Conservation (phyloP, 164 flowering plant species). For the Macadamia integrifolia region DNA sequence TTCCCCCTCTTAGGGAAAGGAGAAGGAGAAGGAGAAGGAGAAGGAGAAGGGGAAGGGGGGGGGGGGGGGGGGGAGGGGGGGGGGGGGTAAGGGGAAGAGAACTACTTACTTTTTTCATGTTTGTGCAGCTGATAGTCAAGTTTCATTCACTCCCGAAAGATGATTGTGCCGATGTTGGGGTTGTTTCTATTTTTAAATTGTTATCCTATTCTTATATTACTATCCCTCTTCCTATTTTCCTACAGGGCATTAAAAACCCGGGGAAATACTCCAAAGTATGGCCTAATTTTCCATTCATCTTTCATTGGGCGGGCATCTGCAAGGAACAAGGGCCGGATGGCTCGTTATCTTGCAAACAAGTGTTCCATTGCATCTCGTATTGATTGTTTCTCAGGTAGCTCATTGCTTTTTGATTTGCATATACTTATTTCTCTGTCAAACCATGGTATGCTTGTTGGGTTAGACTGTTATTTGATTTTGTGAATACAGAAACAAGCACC, state of each 20-base stretch:
- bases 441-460: neutral
- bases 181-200: no score
- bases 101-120: no score
- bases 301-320: slow-evolving; percentile 97
- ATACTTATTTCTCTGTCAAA: neutral
- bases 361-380: slow-evolving; percentile 97
- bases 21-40: no score
- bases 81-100: no score
- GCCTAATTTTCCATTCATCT: slow-evolving; percentile 93
- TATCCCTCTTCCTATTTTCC: neutral
- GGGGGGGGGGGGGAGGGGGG: no score
- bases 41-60: no score
- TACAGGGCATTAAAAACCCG: slow-evolving; percentile 88
- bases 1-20: no score
- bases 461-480: neutral
- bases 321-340: slow-evolving; percentile 89
- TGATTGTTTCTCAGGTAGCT: slow-evolving; percentile 81
- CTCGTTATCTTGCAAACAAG: slow-evolving; percentile 97
- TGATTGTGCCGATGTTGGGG: neutral
- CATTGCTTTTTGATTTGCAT: neutral
- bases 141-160: neutral
- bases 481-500: slow-evolving; percentile 43
- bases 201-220: no score
- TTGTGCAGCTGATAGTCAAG: no score
- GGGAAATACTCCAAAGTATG: slow-evolving; percentile 98